These are phyloP conservation scores for Pleurotus tuber-regium DNA, from an alignment of 768 basidiomycete genomes.

Conservation along the genomic window DNA sequence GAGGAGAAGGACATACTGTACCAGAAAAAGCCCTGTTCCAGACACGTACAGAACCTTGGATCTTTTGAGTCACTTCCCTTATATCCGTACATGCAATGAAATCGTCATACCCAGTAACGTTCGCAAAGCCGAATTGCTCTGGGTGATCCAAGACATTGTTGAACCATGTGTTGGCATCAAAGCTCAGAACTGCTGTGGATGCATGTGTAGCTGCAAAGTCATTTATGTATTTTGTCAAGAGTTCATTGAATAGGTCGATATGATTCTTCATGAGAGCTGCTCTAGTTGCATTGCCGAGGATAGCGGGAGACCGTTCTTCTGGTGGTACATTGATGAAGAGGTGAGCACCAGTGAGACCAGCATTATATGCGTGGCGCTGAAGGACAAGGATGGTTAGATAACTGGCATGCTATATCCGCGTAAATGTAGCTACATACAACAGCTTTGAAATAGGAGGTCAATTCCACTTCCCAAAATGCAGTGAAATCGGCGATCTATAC, in stretches of 20 bases:
- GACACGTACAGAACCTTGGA: slow-evolving; percentile 48
- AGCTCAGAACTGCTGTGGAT: slow-evolving; percentile 38
- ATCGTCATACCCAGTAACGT: slow-evolving; percentile 41
- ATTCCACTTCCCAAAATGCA: slow-evolving; percentile 49
- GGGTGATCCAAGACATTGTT: slow-evolving; percentile 41
- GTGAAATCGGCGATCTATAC: slow-evolving; percentile 44
- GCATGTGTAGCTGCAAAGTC: slow-evolving; percentile 36
- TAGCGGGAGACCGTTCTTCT: slow-evolving; percentile 44
- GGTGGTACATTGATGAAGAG: slow-evolving; percentile 60
- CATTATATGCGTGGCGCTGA: slow-evolving; percentile 38
- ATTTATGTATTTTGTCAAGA: slow-evolving; percentile 32
- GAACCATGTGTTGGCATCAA: slow-evolving; percentile 53
- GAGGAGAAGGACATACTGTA: slow-evolving; percentile 36
- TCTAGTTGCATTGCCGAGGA: slow-evolving; percentile 31
- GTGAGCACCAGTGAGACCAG: slow-evolving; percentile 39
- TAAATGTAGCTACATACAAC: slow-evolving; percentile 36
- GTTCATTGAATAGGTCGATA: slow-evolving; percentile 39
- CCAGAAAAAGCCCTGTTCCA: slow-evolving; percentile 50
- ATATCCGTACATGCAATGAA: neutral
- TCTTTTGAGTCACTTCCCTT: neutral
- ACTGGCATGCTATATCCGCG: no score
- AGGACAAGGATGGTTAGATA: no score
- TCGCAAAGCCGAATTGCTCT: slow-evolving; percentile 39
- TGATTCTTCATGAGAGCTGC: slow-evolving; percentile 34
- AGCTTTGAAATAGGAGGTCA: slow-evolving; percentile 46